Evolutionary conservation across 768 basidiomycete genomes (phyloP), one percentile per base, ranked within the genome.

Genomic region (Mycena belliarum): DNA sequence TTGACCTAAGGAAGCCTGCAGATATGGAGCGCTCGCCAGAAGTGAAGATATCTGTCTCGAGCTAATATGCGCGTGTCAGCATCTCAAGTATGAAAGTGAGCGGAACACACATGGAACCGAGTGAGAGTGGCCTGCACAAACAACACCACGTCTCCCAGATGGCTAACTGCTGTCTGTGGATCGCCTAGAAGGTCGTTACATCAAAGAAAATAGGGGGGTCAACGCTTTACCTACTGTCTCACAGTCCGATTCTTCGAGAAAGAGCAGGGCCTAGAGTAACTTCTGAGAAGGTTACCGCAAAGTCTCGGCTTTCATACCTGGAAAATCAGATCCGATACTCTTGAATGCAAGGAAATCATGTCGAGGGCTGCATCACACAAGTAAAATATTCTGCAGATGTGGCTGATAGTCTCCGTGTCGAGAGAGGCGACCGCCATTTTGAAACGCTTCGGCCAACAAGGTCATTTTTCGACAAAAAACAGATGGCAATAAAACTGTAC

Each of bases 91-190:
- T 15, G 28, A 32, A 4, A 46, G 35, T 33, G 7, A 4, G 33
- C 11, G 23, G 40, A 32, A 68, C 78, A 63, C 50, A 83, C 90
- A 67, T 86, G 82, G 66, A 84, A 92, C 50, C 85, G 82, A n/a
- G 79, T 77, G 32, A 88, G 70, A 18, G 81, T 78, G 61, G 82
- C 80, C 68, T 93, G 90, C 8, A 83, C 70, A 65, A 93, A 91
- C 35, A 93, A 66, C 16, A 92, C 87, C n/a, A 93, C 80, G 60
- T 91, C 82, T 4, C 91, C 91, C 2, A 92, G 74, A 68, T 90
- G 87, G 57, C 81, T 84, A 37, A 92, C 82, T 6, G 91, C 91
- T 18, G 86, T 88, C 70, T 92, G 91, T 18, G 91, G 91, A 70
- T 93, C 91, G 45, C 91, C 91, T 93, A 60, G 53, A 20, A 35